Evolutionary conservation across 495 filamentous ascomycete species (phyloP).

Genomic region (Aspergillus coremiiformis): DNA sequence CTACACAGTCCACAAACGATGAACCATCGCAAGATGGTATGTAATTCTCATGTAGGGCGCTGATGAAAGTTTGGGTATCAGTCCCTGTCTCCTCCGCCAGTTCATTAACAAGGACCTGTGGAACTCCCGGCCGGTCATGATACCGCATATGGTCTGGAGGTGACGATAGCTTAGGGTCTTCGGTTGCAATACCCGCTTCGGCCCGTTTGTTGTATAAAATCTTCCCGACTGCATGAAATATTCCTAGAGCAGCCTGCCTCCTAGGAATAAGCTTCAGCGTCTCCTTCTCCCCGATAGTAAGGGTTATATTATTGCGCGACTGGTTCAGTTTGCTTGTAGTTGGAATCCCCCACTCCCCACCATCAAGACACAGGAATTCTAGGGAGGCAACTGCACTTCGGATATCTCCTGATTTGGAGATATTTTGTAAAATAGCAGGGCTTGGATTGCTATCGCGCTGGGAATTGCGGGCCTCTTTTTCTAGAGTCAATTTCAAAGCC

Average conservation of each 20-base stretch:
- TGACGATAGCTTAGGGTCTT: constrained; percentile 28
- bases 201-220: constrained; percentile 90
- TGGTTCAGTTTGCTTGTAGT: constrained; percentile 52
- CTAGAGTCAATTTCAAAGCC: constrained; percentile 68
- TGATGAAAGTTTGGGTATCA: constrained; percentile 79
- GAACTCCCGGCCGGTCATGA: constrained; percentile 53
- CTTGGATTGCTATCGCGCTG: constrained; percentile 60
- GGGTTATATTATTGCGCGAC: constrained; percentile 41
- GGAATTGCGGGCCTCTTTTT: constrained; percentile 70
- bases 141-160: constrained; percentile 59
- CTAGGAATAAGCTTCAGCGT: constrained; percentile 69
- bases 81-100: constrained; percentile 86
- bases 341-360: constrained; percentile 61
- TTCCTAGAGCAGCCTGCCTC: constrained; percentile 75
- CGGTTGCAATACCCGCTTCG: constrained; percentile 18
- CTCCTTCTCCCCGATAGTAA: constrained; percentile 64
- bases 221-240: constrained; percentile 95
- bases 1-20: constrained; percentile 54
- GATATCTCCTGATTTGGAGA: constrained; percentile 83
- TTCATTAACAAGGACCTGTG: constrained; percentile 64
- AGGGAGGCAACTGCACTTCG: constrained; percentile 83
- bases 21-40: constrained; percentile 66
- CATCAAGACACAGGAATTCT: constrained; percentile 80
- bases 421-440: constrained; percentile 59
- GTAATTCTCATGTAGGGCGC: constrained; percentile 94